These are phyloP conservation scores for Candida sanyiensis DNA, from an alignment of 805 yeast genomes.

Conservation along the genomic window DNA sequence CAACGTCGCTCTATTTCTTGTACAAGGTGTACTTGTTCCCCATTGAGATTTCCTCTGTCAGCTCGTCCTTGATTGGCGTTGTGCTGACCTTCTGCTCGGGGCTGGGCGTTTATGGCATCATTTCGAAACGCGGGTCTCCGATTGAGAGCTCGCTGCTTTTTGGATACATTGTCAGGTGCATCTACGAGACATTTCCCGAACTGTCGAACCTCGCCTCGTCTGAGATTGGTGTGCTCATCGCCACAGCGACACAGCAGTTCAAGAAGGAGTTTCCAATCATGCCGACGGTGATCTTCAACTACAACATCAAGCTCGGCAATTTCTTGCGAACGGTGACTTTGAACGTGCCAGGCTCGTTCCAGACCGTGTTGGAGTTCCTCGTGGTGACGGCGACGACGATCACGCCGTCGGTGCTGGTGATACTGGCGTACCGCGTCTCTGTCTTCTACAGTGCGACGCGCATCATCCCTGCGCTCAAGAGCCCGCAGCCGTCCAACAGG, in stretches of 20 bases:
- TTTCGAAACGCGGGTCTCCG: slow-evolving; percentile 81
- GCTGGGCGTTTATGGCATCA: slow-evolving; percentile 77
- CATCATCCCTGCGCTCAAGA: slow-evolving; percentile 74
- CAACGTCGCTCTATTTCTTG: slow-evolving; percentile 72
- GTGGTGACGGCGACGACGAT: slow-evolving; percentile 47
- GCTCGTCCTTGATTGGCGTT: slow-evolving; percentile 83
- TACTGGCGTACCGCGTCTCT: slow-evolving; percentile 76
- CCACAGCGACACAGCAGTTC: slow-evolving; percentile 29
- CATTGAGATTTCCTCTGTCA: slow-evolving; percentile 52
- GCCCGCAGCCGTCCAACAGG: slow-evolving; percentile 24
- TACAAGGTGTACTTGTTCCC: slow-evolving; percentile 80
- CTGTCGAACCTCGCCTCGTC: slow-evolving; percentile 52
- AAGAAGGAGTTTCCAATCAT: slow-evolving; percentile 29
- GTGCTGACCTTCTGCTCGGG: slow-evolving; percentile 70
- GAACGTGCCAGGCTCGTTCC: slow-evolving; percentile 25
- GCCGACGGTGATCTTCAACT: slow-evolving; percentile 26
- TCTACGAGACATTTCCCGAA: slow-evolving; percentile 89
- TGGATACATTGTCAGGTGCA: slow-evolving; percentile 87
- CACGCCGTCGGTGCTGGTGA: slow-evolving; percentile 75
- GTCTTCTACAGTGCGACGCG: slow-evolving; percentile 91
- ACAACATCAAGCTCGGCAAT: slow-evolving; percentile 20
- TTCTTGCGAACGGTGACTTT: slow-evolving; percentile 17
- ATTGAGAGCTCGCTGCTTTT: slow-evolving; percentile 81
- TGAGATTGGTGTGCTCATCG: slow-evolving; percentile 35
- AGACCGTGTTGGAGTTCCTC: slow-evolving; percentile 36